A percentile compares a stretch with the other conserved stretches of the same genome.
phyloP scores from a whole-genome alignment of 2,329 filamentous ascomycete genomes.

The Aspergillus aculeatinus region DNA sequence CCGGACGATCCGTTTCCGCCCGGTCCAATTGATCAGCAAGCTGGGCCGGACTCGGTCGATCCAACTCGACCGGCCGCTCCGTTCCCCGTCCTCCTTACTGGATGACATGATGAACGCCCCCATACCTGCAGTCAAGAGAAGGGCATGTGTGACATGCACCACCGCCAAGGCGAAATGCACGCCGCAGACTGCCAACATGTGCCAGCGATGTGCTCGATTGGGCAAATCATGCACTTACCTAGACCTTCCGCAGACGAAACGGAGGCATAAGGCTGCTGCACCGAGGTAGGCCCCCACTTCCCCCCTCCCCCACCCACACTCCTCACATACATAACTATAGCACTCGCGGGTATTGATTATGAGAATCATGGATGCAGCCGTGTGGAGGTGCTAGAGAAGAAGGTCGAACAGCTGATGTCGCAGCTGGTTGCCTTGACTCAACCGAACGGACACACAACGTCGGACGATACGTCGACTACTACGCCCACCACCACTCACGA shows the following conservation, averaged over 20 bases:
- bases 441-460: conserved; percentile 13
- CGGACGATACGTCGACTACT: conserved; percentile 7
- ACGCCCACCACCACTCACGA: conserved; percentile 8
- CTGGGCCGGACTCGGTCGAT: too few species aligned
- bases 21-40: not conserved
- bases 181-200: conserved; percentile 19
- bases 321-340: not conserved
- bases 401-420: conserved; percentile 23
- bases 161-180: conserved; percentile 26
- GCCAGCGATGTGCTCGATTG: conserved; percentile 22
- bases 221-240: conserved; percentile 28
- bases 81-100: not conserved
- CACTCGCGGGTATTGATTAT: not conserved
- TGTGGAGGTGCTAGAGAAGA: conserved; percentile 22
- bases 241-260: conserved; percentile 27
- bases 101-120: not conserved
- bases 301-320: too few species aligned
- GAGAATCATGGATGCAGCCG: conserved; percentile 13
- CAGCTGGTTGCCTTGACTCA: conserved; percentile 18
- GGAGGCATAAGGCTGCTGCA: conserved; percentile 18
- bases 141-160: conserved; percentile 26
- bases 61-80: not conserved
- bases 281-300: not conserved
- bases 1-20: not conserved
- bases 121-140: conserved; percentile 17